These are phyloP conservation scores for Massospora cicadina DNA, from an alignment of 371 early-diverging fungal genomes.

Conservation along the genomic window DNA sequence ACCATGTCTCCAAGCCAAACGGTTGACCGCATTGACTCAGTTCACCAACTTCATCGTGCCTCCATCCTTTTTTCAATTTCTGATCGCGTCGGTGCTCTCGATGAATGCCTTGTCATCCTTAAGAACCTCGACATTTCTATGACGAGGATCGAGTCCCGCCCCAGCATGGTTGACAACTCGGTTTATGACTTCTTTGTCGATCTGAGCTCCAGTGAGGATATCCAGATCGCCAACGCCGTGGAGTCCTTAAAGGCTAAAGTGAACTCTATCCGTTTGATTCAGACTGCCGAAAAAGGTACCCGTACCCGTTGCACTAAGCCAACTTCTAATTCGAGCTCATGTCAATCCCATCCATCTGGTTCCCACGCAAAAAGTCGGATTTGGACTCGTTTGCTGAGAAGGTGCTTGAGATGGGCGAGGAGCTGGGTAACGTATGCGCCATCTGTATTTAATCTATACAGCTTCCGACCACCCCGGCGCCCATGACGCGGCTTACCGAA, in stretches of 20 bases:
- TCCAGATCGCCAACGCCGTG: conserved; percentile 34
- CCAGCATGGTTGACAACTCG: conserved; percentile 53
- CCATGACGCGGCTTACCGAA: conserved; percentile 67
- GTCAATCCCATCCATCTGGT: conserved; percentile 51
- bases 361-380: conserved; percentile 84
- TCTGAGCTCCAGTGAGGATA: conserved; percentile 34
- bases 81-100: conserved; percentile 61
- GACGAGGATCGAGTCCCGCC: conserved; percentile 82
- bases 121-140: conserved; percentile 58
- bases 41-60: neutral
- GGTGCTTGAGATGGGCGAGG: conserved; percentile 84
- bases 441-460: conserved; percentile 9
- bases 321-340: too few relatives aligned
- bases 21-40: neutral
- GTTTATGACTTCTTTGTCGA: conserved; percentile 90
- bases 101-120: conserved; percentile 58
- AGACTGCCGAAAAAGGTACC: conserved; percentile 11
- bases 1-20: too few relatives aligned
- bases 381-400: conserved; percentile 86
- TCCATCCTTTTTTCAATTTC: neutral
- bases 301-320: too few relatives aligned
- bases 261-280: conserved; percentile 39
- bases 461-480: conserved; percentile 92
- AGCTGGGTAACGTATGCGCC: conserved; percentile 26
- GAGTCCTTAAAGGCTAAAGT: conserved; percentile 37